phyloP scores from a whole-genome alignment of 257 asterid genomes.

The Gardenia jasminoides region DNA sequence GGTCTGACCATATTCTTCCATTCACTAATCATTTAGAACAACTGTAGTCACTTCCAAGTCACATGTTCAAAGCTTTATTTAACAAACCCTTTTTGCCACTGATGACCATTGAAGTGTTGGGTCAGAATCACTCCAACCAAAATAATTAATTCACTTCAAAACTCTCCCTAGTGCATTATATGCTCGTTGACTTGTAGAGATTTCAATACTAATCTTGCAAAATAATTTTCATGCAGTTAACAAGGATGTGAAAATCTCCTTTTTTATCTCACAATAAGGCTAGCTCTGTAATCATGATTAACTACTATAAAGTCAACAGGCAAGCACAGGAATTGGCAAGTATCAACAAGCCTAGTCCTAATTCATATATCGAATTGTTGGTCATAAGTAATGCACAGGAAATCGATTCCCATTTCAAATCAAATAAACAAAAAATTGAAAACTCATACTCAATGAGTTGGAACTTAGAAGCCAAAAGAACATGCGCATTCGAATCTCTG shows the following conservation, averaged over 20 bases:
- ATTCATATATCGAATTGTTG: background rate
- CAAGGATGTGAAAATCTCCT: background rate
- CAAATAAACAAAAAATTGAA: background rate
- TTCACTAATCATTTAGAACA: background rate
- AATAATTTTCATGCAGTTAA: background rate
- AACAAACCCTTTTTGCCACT: too few relatives aligned
- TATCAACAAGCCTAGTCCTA: background rate
- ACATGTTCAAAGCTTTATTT: background rate
- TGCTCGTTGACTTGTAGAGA: background rate
- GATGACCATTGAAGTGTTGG: background rate
- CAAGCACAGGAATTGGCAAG: background rate
- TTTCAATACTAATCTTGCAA: background rate
- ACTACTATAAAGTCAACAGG: background rate
- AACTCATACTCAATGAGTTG: background rate
- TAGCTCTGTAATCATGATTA: background rate
- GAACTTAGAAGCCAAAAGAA: background rate
- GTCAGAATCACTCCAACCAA: background rate
- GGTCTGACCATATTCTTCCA: background rate
- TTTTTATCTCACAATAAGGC: background rate
- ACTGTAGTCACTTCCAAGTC: background rate
- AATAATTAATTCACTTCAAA: background rate
- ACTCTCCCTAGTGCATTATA: background rate
- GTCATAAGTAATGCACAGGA: too few relatives aligned
- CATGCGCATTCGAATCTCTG: background rate
- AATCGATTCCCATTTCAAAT: background rate